These are phyloP conservation scores for Penicillium paxilli DNA, from an alignment of 495 filamentous ascomycete species.

Conservation along the genomic window DNA sequence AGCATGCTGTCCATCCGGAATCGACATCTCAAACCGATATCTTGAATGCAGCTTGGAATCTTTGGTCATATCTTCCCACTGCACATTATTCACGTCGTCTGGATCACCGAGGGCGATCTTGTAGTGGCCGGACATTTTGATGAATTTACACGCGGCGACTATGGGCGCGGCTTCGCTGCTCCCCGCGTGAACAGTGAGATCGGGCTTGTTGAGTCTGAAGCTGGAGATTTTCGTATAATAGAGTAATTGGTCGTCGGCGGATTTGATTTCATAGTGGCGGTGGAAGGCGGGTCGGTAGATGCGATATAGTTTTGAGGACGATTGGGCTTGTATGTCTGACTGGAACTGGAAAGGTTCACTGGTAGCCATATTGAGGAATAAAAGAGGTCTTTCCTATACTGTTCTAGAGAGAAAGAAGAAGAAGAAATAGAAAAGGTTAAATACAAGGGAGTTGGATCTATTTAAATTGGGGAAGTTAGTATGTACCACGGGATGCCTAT, in stretches of 20 bases:
- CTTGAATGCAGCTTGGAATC: slow-evolving; percentile 7
- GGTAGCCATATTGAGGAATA: neutral
- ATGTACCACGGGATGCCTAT: neutral
- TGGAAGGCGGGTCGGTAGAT: slow-evolving; percentile 14
- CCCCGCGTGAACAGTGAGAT: slow-evolving; percentile 21
- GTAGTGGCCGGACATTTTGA: slow-evolving; percentile 14
- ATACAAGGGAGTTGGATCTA: neutral
- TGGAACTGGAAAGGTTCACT: slow-evolving; percentile 2
- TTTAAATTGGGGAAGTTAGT: neutral
- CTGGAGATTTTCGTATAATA: slow-evolving; percentile 15
- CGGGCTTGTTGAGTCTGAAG: slow-evolving; percentile 19
- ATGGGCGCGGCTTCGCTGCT: slow-evolving; percentile 9
- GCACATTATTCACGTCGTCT: slow-evolving; percentile 7
- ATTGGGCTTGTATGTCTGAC: neutral
- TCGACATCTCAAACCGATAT: slow-evolving; percentile 21
- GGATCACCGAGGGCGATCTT: slow-evolving; percentile 23
- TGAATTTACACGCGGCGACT: slow-evolving; percentile 24
- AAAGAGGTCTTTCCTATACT: too few relatives aligned
- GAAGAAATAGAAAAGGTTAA: neutral
- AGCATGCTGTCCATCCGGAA: neutral
- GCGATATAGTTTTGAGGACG: slow-evolving; percentile 6
- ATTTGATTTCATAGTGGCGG: slow-evolving; percentile 19
- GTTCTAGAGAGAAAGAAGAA: neutral
- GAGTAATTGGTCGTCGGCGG: slow-evolving; percentile 5
- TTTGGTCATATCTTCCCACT: slow-evolving; percentile 28